These are phyloP conservation scores for Gastrolobium villosum DNA, from an alignment of 306 rosid species.

Conservation along the genomic window DNA sequence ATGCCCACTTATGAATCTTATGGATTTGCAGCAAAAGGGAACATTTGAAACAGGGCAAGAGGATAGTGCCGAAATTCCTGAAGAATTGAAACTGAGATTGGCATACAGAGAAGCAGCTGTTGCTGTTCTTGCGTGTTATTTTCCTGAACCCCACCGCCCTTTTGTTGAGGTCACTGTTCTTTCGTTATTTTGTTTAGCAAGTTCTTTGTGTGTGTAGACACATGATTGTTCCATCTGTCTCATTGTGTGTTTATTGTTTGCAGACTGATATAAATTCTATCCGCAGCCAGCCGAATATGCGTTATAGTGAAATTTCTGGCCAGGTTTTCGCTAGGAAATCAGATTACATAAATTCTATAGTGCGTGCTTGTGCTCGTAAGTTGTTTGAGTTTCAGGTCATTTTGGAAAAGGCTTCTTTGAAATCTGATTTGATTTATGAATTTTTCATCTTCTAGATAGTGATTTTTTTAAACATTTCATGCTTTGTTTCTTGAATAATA, in stretches of 20 bases:
- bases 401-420: slow-evolving; percentile 42
- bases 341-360: slow-evolving; percentile 82
- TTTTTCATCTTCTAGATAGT: slow-evolving; percentile 22
- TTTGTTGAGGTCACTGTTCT: slow-evolving; percentile 66
- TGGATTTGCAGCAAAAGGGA: slow-evolving; percentile 92
- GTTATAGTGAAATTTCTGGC: slow-evolving; percentile 73
- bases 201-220: slow-evolving; percentile 34
- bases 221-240: slow-evolving; percentile 39
- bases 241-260: slow-evolving; percentile 47
- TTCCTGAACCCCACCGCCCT: slow-evolving; percentile 84
- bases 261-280: slow-evolving; percentile 95
- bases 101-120: slow-evolving; percentile 99
- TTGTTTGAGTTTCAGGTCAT: slow-evolving; percentile 43
- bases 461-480: slow-evolving; percentile 28
- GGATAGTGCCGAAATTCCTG: slow-evolving; percentile 92
- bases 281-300: slow-evolving; percentile 86
- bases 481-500: slow-evolving; percentile 32
- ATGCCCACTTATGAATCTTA: slow-evolving; percentile 41
- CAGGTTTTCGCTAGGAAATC: slow-evolving; percentile 83
- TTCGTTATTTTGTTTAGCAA: slow-evolving; percentile 34
- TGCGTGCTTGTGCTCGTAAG: slow-evolving; percentile 99
- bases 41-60: slow-evolving; percentile 99
- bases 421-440: slow-evolving; percentile 17
- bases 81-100: slow-evolving; percentile 84
- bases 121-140: slow-evolving; percentile 92